Evolutionary conservation across 441 rosid genomes (phyloP), one percentile per base, ranked within the genome.

Genomic region (Manihot esculenta): DNA sequence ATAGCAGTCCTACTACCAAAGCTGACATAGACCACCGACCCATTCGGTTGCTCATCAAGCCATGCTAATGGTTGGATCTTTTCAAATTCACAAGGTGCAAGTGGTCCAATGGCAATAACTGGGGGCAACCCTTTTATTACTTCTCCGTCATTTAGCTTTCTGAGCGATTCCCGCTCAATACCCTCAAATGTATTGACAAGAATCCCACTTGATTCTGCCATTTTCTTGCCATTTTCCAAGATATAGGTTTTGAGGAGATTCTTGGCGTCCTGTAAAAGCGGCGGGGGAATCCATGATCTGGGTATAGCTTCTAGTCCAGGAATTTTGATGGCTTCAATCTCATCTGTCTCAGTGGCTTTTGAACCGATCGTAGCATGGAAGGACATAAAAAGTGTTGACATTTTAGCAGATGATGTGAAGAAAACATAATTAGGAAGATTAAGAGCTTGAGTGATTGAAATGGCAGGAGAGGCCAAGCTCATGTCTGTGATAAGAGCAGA

Each of bases 1-100:
- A 76, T 59, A 13, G 77, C 69, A 38, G 84, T 83, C 57, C 84
- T 80, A 54, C 87, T 83, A 7, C 85, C 84, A 57, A 85, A 83
- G 70, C 79, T 78, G 18, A 83, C 75, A 53, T 44, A 75, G 38
- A 81, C 13, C 26, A 83, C 83, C 0, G 84, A 83, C 14, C 71
- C 62, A 0, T 45, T 10, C 10, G 64, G 75, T 64, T 80, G 85
- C n/a, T 3, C 62, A 41, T 69, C 75, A 35, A 82, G 78, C 83
- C 83, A 82, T 56, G 49, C 64, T 18, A 72, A 41, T 18, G 58
- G 35, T 38, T 64, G 47, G 10, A 59, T 13, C 41, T 68, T 71
- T 70, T 74, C 80, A 21, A 62, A 44, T 58, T 55, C 60, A 47
- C 30, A 68, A 7, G 78, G 80, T 35, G 71, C 68, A 33, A 83